Evolutionary conservation across 352 stramenopile species (phyloP).

Genomic region (Phytopythium vexans): DNA sequence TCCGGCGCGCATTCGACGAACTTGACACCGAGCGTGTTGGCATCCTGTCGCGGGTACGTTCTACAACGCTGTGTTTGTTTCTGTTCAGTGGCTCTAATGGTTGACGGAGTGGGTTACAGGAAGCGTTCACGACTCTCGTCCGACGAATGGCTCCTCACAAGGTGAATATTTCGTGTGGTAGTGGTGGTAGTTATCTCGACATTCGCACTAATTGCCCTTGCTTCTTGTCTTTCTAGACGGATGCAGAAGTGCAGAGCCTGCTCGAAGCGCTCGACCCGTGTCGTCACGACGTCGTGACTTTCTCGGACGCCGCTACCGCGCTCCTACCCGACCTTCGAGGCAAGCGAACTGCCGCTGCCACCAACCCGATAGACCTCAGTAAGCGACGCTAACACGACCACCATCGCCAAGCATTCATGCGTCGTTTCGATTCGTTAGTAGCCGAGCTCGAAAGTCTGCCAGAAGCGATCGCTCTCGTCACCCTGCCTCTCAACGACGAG

Average conservation of each 20-base stretch:
- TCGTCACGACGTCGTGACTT: constrained; percentile 71
- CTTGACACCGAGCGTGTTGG: constrained; percentile 55
- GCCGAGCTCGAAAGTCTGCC: constrained; percentile 50
- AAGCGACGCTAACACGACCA: background rate
- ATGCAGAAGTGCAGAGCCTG: constrained; percentile 36
- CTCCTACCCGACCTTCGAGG: constrained; percentile 34
- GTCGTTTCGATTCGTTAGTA: constrained; percentile 31
- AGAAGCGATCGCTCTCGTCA: constrained; percentile 56
- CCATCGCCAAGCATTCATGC: background rate
- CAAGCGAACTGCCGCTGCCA: no score
- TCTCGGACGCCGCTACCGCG: constrained; percentile 50
- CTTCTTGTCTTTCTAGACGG: constrained; percentile 7
- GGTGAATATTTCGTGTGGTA: constrained; percentile 2
- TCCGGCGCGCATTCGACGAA: constrained; percentile 41
- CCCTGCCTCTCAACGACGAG: constrained; percentile 24
- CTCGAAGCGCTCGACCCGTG: constrained; percentile 60
- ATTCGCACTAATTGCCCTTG: no score
- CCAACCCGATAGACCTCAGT: background rate
- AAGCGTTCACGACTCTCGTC: constrained; percentile 32
- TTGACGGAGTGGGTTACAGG: constrained; percentile 7
- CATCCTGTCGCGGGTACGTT: constrained; percentile 41
- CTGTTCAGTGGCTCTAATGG: no score
- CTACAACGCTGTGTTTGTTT: constrained; percentile 2
- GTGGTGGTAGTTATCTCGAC: background rate
- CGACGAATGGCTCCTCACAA: constrained; percentile 34